phyloP scores from a whole-genome alignment of 441 rosid species.

The Pelargonium australe region DNA sequence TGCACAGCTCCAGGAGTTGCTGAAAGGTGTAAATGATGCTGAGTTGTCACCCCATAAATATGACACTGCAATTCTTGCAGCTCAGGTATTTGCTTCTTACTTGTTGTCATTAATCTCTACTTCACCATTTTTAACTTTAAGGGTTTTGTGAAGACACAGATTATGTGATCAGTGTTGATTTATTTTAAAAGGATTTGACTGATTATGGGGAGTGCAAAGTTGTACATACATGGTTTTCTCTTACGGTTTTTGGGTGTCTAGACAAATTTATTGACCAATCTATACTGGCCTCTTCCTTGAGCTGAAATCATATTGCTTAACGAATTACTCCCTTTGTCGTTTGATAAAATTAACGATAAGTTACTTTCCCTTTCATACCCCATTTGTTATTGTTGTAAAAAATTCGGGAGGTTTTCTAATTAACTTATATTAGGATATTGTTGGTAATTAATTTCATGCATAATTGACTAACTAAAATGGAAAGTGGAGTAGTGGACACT shows the following conservation, averaged over 20 bases:
- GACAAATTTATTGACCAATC: too few relatives aligned
- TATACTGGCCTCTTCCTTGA: not conserved
- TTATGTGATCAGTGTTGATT: not conserved
- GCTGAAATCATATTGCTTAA: not conserved
- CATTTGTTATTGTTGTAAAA: too few relatives aligned
- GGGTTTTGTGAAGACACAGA: not conserved
- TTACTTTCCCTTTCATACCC: too few relatives aligned
- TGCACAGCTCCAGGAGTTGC: conserved; percentile 77
- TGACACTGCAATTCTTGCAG: conserved; percentile 54
- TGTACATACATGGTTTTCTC: too few relatives aligned
- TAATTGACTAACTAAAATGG: too few relatives aligned
- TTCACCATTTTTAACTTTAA: not conserved
- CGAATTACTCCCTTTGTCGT: not conserved
- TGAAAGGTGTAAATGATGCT: conserved; percentile 56
- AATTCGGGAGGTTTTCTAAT: too few relatives aligned
- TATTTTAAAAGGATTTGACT: not conserved
- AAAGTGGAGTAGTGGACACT: too few relatives aligned
- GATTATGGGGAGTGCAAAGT: too few relatives aligned
- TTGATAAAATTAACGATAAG: too few relatives aligned
- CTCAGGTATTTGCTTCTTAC: conserved; percentile 49
- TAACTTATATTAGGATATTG: too few relatives aligned
- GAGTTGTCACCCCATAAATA: conserved; percentile 50
- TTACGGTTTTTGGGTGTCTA: too few relatives aligned
- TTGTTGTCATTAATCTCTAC: not conserved
- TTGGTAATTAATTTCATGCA: too few relatives aligned